Evolutionary conservation across 768 basidiomycete species (phyloP).

Genomic region (Panellus pusillus): DNA sequence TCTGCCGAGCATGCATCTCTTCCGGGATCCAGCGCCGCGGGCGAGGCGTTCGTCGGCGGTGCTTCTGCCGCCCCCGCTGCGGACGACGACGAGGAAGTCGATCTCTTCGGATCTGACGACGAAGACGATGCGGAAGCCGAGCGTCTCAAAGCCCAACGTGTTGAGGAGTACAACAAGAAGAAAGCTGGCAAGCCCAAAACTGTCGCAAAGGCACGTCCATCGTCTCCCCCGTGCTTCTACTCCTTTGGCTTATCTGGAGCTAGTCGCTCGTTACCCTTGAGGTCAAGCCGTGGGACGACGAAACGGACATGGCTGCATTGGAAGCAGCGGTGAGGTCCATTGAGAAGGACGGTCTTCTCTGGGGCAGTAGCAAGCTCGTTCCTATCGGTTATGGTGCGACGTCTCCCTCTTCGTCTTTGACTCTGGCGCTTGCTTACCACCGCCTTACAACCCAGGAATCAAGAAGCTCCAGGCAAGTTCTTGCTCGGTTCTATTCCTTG

Average conservation of each 20-base stretch:
- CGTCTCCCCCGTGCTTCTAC: slow-evolving; percentile 1
- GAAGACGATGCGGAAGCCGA: slow-evolving; percentile 87
- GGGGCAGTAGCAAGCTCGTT: slow-evolving; percentile 94
- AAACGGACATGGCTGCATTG: slow-evolving; percentile 92
- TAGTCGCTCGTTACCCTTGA: slow-evolving; percentile 98
- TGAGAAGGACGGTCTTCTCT: slow-evolving; percentile 87
- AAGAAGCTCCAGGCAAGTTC: slow-evolving; percentile 68
- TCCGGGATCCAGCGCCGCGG: slow-evolving; percentile 82
- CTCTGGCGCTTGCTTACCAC: slow-evolving; percentile 5
- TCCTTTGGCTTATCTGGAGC: slow-evolving; percentile 11
- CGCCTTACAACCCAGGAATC: slow-evolving; percentile 51
- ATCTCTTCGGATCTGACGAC: slow-evolving; percentile 85
- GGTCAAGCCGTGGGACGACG: slow-evolving; percentile 99
- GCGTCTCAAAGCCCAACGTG: slow-evolving; percentile 85
- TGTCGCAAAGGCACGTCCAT: slow-evolving; percentile 70
- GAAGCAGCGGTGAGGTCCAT: slow-evolving; percentile 85
- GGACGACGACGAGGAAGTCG: slow-evolving; percentile 76
- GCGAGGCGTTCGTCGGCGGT: slow-evolving; percentile 66
- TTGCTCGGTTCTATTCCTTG: slow-evolving; percentile 50
- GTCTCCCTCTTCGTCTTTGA: background rate
- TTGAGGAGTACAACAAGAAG: slow-evolving; percentile 90
- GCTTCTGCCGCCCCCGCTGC: slow-evolving; percentile 45
- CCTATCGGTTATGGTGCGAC: slow-evolving; percentile 73
- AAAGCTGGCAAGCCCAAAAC: slow-evolving; percentile 91
- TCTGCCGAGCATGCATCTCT: slow-evolving; percentile 73